phyloP scores from a whole-genome alignment of 306 rosid genomes.

The Cucumis melo region DNA sequence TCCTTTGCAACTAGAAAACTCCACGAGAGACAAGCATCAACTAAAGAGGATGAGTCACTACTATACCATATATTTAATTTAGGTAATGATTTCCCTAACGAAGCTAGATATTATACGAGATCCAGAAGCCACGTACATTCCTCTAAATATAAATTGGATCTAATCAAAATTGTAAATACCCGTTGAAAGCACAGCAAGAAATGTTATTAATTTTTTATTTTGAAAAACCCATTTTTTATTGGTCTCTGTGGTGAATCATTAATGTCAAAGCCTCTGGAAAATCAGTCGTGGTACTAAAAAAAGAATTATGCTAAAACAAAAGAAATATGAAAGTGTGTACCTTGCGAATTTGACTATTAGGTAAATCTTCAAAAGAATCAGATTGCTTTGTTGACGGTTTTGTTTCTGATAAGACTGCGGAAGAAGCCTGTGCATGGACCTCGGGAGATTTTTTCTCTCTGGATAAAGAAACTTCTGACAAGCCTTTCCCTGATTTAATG shows the following conservation, averaged over 20 bases:
- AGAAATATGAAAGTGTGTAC: constrained; percentile 19
- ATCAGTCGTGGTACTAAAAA: neutral
- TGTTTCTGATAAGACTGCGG: constrained; percentile 23
- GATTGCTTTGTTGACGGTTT: constrained; percentile 34
- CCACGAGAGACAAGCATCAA: neutral
- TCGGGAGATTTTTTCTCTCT: constrained; percentile 43
- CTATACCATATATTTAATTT: neutral
- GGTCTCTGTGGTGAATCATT: neutral
- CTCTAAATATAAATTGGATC: neutral
- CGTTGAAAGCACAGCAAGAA: neutral
- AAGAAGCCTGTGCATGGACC: constrained; percentile 24
- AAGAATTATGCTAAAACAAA: neutral
- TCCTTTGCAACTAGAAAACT: neutral
- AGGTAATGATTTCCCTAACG: neutral
- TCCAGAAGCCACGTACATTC: neutral
- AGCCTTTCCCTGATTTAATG: constrained; percentile 58
- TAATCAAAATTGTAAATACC: neutral
- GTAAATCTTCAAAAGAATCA: constrained; percentile 71
- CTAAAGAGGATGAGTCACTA: neutral
- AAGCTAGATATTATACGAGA: neutral
- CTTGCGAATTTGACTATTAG: constrained; percentile 91
- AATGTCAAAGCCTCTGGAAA: neutral
- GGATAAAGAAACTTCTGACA: constrained; percentile 37
- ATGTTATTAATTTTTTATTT: neutral
- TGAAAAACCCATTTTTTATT: neutral